Evolutionary conservation across 2,329 filamentous ascomycete species (phyloP), one percentile per base, ranked within the genome.

Genomic region (Exophiala sp.): DNA sequence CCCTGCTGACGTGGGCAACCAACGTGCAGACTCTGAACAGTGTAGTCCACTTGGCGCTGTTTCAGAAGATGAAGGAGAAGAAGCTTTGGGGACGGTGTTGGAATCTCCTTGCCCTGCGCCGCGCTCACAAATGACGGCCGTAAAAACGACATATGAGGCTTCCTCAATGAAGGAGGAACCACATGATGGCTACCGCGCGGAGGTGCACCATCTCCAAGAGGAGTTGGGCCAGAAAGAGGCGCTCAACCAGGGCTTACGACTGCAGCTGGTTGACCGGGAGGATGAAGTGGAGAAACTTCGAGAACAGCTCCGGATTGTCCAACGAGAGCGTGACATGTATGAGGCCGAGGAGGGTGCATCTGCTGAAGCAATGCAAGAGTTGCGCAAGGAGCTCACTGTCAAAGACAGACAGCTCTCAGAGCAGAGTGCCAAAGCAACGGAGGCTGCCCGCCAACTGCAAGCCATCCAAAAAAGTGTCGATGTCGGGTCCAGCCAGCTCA

Each of bases 341-440:
- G 50, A 48, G 40, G 41, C 21, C 10, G 40, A 52, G 16, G 19
- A 39, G 7, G 50, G 48, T 37, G 34, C 34, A 4, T 18, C 34
- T 19, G 11, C n/a, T 8, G 22, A 42, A 10, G 8, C 18, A 19
- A 9, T 48, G 38, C 27, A 19, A 10, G 34, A n/a, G 10, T 13
- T 24, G 37, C 37, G 34, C 19, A 23, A 35, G 23, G 37, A 42
- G 19, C 14, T 48, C 19, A n/a, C 13, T 5, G 19, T 9, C 3
- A 41, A 41, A 27, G 38, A 24, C 38, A 37, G 14, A 18, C 10
- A 37, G 18, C 10, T 37, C 34, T 7, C 14, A 3, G 14, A 41
- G 3, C 23, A 32, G 16, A 40, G 37, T 14, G 8, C 35, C 3
- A 48, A n/a, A 22, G 14, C 16, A 21, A 16, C n/a, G 8, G 35